Base-by-base conservation (phyloP, 2,329 filamentous ascomycete species). In the Nemania sp. region DNA sequence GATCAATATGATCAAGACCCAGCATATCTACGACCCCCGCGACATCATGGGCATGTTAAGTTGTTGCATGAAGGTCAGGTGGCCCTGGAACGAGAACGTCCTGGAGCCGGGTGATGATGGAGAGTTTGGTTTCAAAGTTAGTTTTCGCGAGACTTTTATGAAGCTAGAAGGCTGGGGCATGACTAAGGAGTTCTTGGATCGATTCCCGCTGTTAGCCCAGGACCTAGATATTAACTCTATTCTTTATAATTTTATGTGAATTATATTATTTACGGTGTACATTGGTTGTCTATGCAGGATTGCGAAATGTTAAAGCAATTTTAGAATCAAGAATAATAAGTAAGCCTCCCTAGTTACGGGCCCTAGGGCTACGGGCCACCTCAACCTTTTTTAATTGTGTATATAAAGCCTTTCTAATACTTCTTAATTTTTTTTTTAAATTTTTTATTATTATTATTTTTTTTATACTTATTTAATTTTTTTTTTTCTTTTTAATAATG, bases 1-100 rank as follows among this genome's bases (percentile, higher is more conserved):
- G 41, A 49, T 29, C 15, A 52, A 60, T 13, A 22, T 60, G 29
- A 60, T 60, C 29, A 60, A 52, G 32, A 52, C 45, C 15, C 29
- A 18, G 29, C 45, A 60, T 18, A 15, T 52, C 20, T 52, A 60
- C 22, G 57, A 60, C 27, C 57, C 29, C 18, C 29, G 22, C 27
- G 43, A 60, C 6, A 22, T 60, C 15, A 22, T 61, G 22, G 32
- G 58, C 15, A 27, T 61, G 45, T 35, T 61, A 3, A 61, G 22
- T 35, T 52, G 45, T 22, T 60, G 32, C 29, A 27, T 61, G 32
- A 52, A 61, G 47, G 29, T 53, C 13, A 27, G 47, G 13, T 43
- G 47, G 43, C 32, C 47, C 20, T 53, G 47, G 32, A 52, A 61
- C 18, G 45, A 61, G 58, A 52, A 22, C 2, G 13, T 52, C 41